These are phyloP conservation scores for Elsinoe ampelina DNA, from an alignment of 2,329 filamentous ascomycete genomes.

Conservation along the genomic window DNA sequence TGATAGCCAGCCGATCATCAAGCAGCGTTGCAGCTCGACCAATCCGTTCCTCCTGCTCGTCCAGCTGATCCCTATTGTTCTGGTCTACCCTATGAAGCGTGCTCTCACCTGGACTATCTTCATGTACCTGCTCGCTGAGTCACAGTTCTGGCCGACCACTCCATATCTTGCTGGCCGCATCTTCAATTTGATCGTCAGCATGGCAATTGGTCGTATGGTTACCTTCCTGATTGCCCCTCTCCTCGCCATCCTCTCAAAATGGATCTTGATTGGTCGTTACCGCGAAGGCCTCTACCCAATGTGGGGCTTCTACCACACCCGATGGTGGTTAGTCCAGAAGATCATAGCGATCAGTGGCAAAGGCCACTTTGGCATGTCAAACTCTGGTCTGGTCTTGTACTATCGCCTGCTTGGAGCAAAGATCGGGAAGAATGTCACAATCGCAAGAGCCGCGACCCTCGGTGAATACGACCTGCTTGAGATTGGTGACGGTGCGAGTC, in stretches of 20 bases:
- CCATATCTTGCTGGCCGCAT: conserved; percentile 37
- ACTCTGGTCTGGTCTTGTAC: conserved; percentile 37
- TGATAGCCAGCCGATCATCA: conserved; percentile 14
- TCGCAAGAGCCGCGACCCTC: conserved; percentile 34
- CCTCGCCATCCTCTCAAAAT: conserved; percentile 44
- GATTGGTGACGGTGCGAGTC: conserved; percentile 41
- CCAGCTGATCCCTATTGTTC: conserved; percentile 42
- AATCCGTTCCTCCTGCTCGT: conserved; percentile 41
- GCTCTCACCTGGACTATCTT: conserved; percentile 47
- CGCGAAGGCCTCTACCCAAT: conserved; percentile 48
- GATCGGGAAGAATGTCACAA: conserved; percentile 44
- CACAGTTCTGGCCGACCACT: conserved; percentile 34
- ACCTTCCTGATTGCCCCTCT: conserved; percentile 36
- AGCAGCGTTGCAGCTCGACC: conserved; percentile 39
- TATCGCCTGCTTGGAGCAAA: conserved; percentile 45
- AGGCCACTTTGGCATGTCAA: conserved; percentile 37
- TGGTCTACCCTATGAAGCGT: conserved; percentile 44
- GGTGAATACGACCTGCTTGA: conserved; percentile 52
- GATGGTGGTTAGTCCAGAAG: conserved; percentile 52
- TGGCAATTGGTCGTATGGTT: conserved; percentile 35
- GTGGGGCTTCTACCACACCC: conserved; percentile 50
- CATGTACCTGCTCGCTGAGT: conserved; percentile 37
- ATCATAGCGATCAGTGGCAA: conserved; percentile 40
- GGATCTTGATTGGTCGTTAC: conserved; percentile 47
- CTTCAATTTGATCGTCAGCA: conserved; percentile 39